Conservation (phyloP, 164 flowering plant species). For the Chimonanthus salicifolius region DNA sequence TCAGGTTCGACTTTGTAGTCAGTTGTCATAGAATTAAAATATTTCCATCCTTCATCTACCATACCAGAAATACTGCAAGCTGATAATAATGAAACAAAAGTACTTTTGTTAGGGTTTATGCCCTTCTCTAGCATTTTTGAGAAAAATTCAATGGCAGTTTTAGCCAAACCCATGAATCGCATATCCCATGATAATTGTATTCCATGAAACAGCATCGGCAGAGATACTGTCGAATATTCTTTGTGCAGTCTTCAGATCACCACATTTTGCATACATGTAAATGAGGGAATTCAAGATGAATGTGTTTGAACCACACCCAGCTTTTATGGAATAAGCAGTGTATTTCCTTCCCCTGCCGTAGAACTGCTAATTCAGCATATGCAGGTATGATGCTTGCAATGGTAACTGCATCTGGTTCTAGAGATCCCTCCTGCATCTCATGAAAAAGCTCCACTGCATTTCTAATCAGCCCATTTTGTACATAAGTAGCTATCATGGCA, state of each 20-base stretch:
- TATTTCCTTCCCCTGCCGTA: slow-evolving; percentile 45
- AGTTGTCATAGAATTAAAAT: slow-evolving; percentile 43
- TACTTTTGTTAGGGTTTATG: slow-evolving; percentile 46
- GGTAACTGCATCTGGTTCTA: slow-evolving; percentile 47
- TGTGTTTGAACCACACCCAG: slow-evolving; percentile 21
- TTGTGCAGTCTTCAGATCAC: slow-evolving; percentile 39
- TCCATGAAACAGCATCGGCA: slow-evolving; percentile 68
- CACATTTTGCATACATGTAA: slow-evolving; percentile 63
- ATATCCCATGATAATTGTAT: slow-evolving; percentile 59
- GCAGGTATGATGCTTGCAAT: slow-evolving; percentile 55
- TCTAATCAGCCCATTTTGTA: slow-evolving; percentile 14
- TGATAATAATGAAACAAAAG: slow-evolving; percentile 55
- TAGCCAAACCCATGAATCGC: slow-evolving; percentile 64
- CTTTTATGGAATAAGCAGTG: slow-evolving; percentile 40
- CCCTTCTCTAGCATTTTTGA: slow-evolving; percentile 36
- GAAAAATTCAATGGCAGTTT: slow-evolving; percentile 34
- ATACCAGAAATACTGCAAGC: slow-evolving; percentile 62
- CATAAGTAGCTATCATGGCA: slow-evolving; percentile 26
- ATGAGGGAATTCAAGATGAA: slow-evolving; percentile 47
- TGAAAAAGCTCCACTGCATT: slow-evolving; percentile 21
- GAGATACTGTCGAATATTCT: slow-evolving; percentile 37
- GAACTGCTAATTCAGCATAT: slow-evolving; percentile 42
- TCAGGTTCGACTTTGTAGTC: slow-evolving; percentile 44
- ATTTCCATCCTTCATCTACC: slow-evolving; percentile 55
- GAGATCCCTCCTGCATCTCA: slow-evolving; percentile 16